Evolutionary conservation across 2,329 filamentous ascomycete species (phyloP).

Genomic region (Cladosporium colombiae): DNA sequence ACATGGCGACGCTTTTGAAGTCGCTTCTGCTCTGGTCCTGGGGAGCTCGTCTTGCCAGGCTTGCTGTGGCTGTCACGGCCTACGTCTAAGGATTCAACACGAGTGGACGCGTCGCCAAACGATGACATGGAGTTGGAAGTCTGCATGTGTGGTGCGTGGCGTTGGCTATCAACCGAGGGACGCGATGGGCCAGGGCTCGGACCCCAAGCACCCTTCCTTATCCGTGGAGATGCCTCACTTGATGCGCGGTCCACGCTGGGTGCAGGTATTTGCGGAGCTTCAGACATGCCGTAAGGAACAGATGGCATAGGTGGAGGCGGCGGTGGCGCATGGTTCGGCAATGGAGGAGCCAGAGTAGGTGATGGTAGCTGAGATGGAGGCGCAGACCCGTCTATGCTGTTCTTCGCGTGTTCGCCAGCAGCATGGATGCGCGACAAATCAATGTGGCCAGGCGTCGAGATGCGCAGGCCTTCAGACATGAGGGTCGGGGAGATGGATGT

Average conservation of each 20-base stretch:
- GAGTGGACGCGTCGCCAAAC: conserved; percentile 32
- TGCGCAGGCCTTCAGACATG: conserved; percentile 29
- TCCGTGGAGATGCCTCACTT: conserved; percentile 33
- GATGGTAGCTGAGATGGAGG: conserved; percentile 21
- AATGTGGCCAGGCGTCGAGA: conserved; percentile 35
- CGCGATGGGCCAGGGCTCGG: conserved; percentile 32
- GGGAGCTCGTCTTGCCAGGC: conserved; percentile 29
- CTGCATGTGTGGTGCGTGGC: conserved; percentile 27
- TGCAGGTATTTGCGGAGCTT: conserved; percentile 26
- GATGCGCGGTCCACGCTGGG: conserved; percentile 31
- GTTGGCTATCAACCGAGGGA: conserved; percentile 37
- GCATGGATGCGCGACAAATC: conserved; percentile 42
- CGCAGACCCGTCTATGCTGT: conserved; percentile 6
- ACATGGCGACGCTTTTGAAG: conserved; percentile 78
- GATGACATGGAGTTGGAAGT: conserved; percentile 39
- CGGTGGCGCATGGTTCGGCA: conserved; percentile 49
- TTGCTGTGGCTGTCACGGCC: conserved; percentile 26
- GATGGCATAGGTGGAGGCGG: conserved; percentile 43
- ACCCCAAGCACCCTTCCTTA: conserved; percentile 31
- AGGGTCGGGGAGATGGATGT: conserved; percentile 26
- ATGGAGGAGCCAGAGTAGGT: conserved; percentile 38
- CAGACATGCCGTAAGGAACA: conserved; percentile 29
- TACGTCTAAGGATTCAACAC: conserved; percentile 32
- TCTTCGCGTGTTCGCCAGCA: conserved; percentile 24
- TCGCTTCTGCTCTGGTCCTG: conserved; percentile 59